Evolutionary conservation across 352 stramenopile genomes (phyloP).

Genomic region (Elongisporangium prolatum): DNA sequence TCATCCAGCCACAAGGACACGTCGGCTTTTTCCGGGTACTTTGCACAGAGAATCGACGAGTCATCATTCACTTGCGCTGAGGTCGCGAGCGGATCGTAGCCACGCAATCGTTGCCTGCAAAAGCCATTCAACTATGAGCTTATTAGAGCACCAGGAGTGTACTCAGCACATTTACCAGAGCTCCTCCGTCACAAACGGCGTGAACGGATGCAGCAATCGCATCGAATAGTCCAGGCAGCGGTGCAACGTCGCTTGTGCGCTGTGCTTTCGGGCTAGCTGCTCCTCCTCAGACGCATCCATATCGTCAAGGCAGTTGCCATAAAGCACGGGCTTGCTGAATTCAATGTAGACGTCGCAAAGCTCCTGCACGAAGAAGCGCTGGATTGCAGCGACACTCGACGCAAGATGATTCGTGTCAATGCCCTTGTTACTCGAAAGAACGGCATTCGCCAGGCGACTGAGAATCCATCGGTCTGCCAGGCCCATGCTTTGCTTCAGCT

Average conservation of each 20-base stretch:
- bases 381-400: slow-evolving; percentile 57
- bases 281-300: slow-evolving; percentile 37
- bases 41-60: slow-evolving; percentile 57
- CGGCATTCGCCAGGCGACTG: slow-evolving; percentile 62
- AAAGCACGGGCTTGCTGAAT: slow-evolving; percentile 81
- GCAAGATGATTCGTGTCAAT: slow-evolving; percentile 71
- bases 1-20: slow-evolving; percentile 76
- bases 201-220: slow-evolving; percentile 97
- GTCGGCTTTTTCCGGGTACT: slow-evolving; percentile 84
- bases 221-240: slow-evolving; percentile 94
- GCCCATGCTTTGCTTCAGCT: slow-evolving; percentile 37
- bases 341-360: slow-evolving; percentile 89
- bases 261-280: slow-evolving; percentile 59
- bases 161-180: slow-evolving; percentile 90
- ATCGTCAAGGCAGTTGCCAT: slow-evolving; percentile 52
- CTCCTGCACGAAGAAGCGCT: slow-evolving; percentile 84
- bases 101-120: slow-evolving; percentile 52
- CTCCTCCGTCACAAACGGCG: slow-evolving; percentile 99
- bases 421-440: slow-evolving; percentile 54
- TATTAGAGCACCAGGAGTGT: background rate
- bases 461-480: slow-evolving; percentile 82
- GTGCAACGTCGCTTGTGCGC: slow-evolving; percentile 92
- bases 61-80: slow-evolving; percentile 25
- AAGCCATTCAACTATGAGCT: background rate
- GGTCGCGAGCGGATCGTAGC: slow-evolving; percentile 29